Base-by-base conservation (phyloP, 441 rosid species). In the Populus hybrid region DNA sequence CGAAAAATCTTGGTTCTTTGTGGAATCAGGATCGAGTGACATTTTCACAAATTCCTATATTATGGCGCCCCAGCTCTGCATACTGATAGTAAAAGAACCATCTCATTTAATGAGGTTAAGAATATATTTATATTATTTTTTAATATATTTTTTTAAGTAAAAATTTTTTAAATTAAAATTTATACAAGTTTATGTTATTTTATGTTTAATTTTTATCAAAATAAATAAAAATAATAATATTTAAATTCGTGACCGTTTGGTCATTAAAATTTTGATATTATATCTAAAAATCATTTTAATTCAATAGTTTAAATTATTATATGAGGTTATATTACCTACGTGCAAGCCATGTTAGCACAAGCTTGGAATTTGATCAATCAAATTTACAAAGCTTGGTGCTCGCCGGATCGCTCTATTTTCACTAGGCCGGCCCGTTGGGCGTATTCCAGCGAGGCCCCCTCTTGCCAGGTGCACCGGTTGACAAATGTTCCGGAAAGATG, bases 11-110 rank as follows among this genome's bases (percentile, higher is more conserved):
- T 59, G 88, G 6, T 84, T 92, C 83, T 67, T 88, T 7, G 77
- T 87, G 1, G 91, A 91, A 75, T 89, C 93, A 3, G 93, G 95
- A 26, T 92, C 93, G 1, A 90, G 89, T 28, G 94, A 91, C 86
- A 80, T 91, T 19, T 91, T 76, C 79, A 86, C 30, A 26, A 26
- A 26, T 90, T 90, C 71, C 21, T 82, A 7, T 87, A 85, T 0
- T 79, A 83, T 8, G 64, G n/a, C 26, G 6, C 82, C 24, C 85
- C 83, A 26, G 73, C 75, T 28, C 89, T 83, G 9, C 67, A 81
- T 69, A 88, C 88, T 6, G 85, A 84, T 26, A 1, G 2, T 26
- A 26, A 26, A 26, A 26, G 2, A 26, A 26, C 28, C 2, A 26
- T 26, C 28, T 26, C 28, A 26, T 26, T 26, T 26, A 26, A 26